Percentiles rank a stretch among this genome's conserved stretches.
Conservation (phyloP, 116 monocot species). For the Papilionanthe hybrid region DNA sequence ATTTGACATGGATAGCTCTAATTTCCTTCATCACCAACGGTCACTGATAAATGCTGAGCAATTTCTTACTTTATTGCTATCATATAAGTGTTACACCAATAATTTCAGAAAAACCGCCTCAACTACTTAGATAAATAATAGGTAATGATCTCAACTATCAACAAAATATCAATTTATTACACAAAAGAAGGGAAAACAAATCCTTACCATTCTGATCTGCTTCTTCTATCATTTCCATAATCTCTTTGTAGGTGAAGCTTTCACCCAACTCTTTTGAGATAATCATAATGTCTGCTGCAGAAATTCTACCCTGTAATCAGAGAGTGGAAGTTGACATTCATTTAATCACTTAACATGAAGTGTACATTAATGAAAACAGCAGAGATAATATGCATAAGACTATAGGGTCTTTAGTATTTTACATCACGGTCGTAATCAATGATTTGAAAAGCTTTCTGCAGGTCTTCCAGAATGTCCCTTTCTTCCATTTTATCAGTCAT, state of each 20-base stretch:
- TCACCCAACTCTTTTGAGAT: conserved; percentile 39
- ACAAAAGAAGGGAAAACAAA: not conserved
- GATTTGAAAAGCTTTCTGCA: conserved; percentile 47
- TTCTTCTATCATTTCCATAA: conserved; percentile 43
- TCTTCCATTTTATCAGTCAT: conserved; percentile 54
- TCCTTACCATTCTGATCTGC: conserved; percentile 36
- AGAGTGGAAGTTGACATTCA: not conserved
- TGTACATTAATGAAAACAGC: not conserved
- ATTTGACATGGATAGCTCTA: too few species aligned
- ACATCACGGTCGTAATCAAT: conserved; percentile 56
- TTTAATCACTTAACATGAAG: not conserved
- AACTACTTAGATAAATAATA: too few species aligned
- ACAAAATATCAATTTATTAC: too few species aligned
- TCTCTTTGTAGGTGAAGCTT: conserved; percentile 33
- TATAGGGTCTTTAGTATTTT: not conserved
- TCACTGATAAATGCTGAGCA: too few species aligned
- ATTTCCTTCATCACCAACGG: too few species aligned
- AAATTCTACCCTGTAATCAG: conserved; percentile 40
- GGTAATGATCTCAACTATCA: too few species aligned
- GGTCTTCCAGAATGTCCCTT: conserved; percentile 37
- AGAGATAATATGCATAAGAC: not conserved
- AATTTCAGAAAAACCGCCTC: too few species aligned
- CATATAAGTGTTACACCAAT: too few species aligned
- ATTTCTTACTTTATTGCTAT: too few species aligned
- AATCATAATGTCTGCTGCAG: conserved; percentile 31